Evolutionary conservation across 768 basidiomycete species (phyloP).

Genomic region (Rickenella mellea): DNA sequence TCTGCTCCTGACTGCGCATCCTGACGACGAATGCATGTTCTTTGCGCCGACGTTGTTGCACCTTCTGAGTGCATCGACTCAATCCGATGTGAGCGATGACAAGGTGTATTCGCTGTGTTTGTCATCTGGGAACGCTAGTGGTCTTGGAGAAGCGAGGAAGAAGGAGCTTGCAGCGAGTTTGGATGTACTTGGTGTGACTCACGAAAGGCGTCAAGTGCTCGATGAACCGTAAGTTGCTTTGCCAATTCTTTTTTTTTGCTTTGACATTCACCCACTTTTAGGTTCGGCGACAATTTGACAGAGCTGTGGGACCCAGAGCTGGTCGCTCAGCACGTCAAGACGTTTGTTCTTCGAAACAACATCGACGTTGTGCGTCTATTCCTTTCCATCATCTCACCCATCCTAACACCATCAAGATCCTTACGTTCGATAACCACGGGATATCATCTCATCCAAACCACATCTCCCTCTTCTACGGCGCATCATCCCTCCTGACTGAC

Average conservation of each 20-base stretch:
- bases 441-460: constrained; percentile 88
- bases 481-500: constrained; percentile 28
- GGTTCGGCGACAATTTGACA: constrained; percentile 56
- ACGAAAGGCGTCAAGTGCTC: constrained; percentile 45
- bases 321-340: constrained; percentile 48
- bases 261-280: too few relatives aligned
- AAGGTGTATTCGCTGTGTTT: constrained; percentile 61
- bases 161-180: constrained; percentile 57
- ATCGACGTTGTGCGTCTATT: constrained; percentile 30
- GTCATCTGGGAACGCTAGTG: constrained; percentile 72
- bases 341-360: constrained; percentile 46
- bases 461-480: constrained; percentile 53
- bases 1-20: constrained; percentile 82
- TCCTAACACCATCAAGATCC: constrained; percentile 39
- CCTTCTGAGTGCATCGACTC: constrained; percentile 20
- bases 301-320: constrained; percentile 49
- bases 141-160: constrained; percentile 51
- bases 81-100: constrained; percentile 6
- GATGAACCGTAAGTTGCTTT: constrained; percentile 57
- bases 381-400: neutral
- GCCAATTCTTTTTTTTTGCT: neutral
- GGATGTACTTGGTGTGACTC: constrained; percentile 53
- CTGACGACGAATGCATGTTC: constrained; percentile 93
- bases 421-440: constrained; percentile 75
- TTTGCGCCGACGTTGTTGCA: constrained; percentile 77